Base-by-base conservation (phyloP, 306 rosid genomes). In the Astragalus glycyphyllos region DNA sequence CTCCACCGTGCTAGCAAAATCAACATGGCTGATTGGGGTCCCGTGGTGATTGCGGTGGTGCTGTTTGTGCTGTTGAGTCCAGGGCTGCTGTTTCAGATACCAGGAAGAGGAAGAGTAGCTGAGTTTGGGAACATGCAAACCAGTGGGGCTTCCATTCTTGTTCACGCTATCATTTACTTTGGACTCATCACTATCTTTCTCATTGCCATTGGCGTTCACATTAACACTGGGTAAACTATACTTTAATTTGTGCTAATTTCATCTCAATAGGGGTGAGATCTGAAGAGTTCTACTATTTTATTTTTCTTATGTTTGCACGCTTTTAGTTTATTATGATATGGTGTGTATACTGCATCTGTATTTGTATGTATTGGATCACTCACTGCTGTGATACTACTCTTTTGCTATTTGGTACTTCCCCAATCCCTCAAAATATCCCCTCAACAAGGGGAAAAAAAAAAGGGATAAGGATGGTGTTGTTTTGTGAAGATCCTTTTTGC, bases 51-150 rank as follows among this genome's bases (percentile, higher is more conserved):
- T 11, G 97, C 97, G 0, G 96, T 91, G 82, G 77, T 88, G 40
- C 78, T 91, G 54, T 91, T 91, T 16, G 97, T 85, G 62, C 78
- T 88, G 8, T 14, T 91, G 38, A 86, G 85, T 48, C 97, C 97
- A 0, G 97, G 97, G 44, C 78, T 91, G 5, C 53, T 91, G 48
- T 85, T 91, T 85, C 96, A 91, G 87, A 80, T 88, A 2, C 97
- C 97, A 0, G 92, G 54, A 0, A 41, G 32, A 3, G 96, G 89
- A 9, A 78, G 51, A 11, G 17, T 88, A 1, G 80, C 80, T 3
- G 96, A 88, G 81, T 91, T 91, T 2, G 97, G 92, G 15, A 87
- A 79, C 38, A 87, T 91, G 96, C 88, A 84, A n/a, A 91, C 97
- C 1, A 91, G 97, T 1, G 97, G 82, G 0, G 89, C 89, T 63